Conservation (phyloP, 768 basidiomycete genomes). For the Clitopilus hobsonii region DNA sequence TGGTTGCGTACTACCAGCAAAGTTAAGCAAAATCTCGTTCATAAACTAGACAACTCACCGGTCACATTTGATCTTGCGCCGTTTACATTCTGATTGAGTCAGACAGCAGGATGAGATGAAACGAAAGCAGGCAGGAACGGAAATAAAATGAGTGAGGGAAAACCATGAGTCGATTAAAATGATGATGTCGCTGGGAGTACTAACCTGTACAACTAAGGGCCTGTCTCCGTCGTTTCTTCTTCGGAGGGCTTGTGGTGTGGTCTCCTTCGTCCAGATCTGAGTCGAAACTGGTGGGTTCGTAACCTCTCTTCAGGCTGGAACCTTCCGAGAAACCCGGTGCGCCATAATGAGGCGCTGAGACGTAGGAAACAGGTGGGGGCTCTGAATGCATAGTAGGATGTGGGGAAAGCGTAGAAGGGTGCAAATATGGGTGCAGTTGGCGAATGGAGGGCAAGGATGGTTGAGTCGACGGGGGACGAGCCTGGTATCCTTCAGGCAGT, state of each 20-base stretch:
- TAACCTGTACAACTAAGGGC: slow-evolving; percentile 83
- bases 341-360: slow-evolving; percentile 20
- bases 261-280: slow-evolving; percentile 55
- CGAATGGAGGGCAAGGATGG: slow-evolving; percentile 62
- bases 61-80: slow-evolving; percentile 87
- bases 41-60: slow-evolving; percentile 38
- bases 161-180: too few relatives aligned
- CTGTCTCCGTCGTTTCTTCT: slow-evolving; percentile 80
- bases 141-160: slow-evolving; percentile 14
- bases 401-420: slow-evolving; percentile 40
- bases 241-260: slow-evolving; percentile 53
- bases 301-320: slow-evolving; percentile 21
- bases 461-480: slow-evolving; percentile 19
- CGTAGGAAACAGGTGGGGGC: slow-evolving; percentile 11
- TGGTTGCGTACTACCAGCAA: slow-evolving; percentile 56
- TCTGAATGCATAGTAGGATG: slow-evolving; percentile 5
- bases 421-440: slow-evolving; percentile 61
- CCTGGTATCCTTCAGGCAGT: slow-evolving; percentile 15
- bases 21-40: slow-evolving; percentile 7
- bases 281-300: slow-evolving; percentile 35
- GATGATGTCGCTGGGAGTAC: too few relatives aligned
- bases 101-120: too few relatives aligned
- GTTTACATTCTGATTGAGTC: slow-evolving; percentile 78
- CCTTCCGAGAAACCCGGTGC: slow-evolving; percentile 21
- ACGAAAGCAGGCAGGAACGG: slow-evolving; percentile 21